phyloP scores from a whole-genome alignment of 129 eudicot species.

The Mikania micrantha region DNA sequence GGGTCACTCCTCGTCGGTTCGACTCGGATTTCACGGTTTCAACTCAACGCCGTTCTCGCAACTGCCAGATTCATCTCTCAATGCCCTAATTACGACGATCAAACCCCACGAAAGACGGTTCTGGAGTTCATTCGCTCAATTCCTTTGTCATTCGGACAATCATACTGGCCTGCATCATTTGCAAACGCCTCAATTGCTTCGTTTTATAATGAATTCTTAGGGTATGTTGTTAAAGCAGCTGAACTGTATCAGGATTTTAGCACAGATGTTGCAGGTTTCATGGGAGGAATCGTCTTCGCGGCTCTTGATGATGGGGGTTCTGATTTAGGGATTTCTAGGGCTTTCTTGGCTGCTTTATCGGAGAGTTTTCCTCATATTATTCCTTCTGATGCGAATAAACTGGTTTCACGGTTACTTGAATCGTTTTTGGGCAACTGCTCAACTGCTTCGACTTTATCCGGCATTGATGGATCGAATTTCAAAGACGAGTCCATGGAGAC shows the following conservation, averaged over 20 bases:
- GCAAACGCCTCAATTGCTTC: constrained; percentile 33
- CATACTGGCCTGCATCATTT: constrained; percentile 87
- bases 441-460: constrained; percentile 46
- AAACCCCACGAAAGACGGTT: constrained; percentile 39
- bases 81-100: constrained; percentile 48
- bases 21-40: constrained; percentile 72
- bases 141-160: constrained; percentile 49
- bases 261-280: constrained; percentile 55
- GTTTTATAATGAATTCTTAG: constrained; percentile 53
- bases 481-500: constrained; percentile 71
- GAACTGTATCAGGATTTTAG: constrained; percentile 49
- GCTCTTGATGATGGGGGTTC: constrained; percentile 30
- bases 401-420: constrained; percentile 53
- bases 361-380: constrained; percentile 57
- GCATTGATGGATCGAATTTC: constrained; percentile 32
- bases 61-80: constrained; percentile 63
- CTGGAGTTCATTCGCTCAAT: constrained; percentile 62
- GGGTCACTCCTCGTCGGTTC: constrained; percentile 60
- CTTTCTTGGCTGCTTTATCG: constrained; percentile 58
- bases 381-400: constrained; percentile 55
- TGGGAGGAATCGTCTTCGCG: constrained; percentile 59
- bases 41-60: constrained; percentile 79
- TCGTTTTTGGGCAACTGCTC: constrained; percentile 28
- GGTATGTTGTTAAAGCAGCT: constrained; percentile 47
- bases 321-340: constrained; percentile 47